Evolutionary conservation across 208 protist species (phyloP), one percentile per base, ranked within the genome.

Genomic region (Leishmania tarentolae): DNA sequence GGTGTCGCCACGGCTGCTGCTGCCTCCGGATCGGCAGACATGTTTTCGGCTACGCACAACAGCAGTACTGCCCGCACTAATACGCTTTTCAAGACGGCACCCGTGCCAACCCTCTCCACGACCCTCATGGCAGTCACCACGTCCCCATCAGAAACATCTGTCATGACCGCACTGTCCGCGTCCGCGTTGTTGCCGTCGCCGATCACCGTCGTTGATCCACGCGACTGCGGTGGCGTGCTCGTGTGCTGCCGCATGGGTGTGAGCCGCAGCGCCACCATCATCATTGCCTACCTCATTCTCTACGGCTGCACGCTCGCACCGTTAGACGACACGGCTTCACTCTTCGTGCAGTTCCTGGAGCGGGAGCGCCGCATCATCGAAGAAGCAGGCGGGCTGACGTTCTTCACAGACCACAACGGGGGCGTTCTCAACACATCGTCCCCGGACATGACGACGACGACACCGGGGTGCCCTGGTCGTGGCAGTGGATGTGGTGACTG

Each of bases 241-340:
- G 88, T 97, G 70, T 91, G 95, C 86, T 97, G 94, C 76, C 91
- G 91, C 19, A 91, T 93, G 86, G 94, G 94, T 65, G 88, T 97
- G 35, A 95, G 92, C 73, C 91, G 94, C 53, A 95, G 92, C 61
- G 94, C 91, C 40, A 87, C 90, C 35, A 88, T 96, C 66, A 77
- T 97, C 13, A 78, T 97, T 28, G 92, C 91, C 21, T 97, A 97
- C 56, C 81, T 96, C 53, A 96, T 97, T 40, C 84, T 97, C 35
- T 95, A 94, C 77, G 92, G 93, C 24, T 82, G 82, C 44, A 68
- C 65, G 7, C 75, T 96, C 17, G 82, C 79, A 9, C 57, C 31
- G 2, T 66, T 86, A 68, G 75, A 78, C 47, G 82, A 86, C 57
- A 68, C 75, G 17, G 57, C 78, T 3, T 79, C 78, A 11, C 80